A percentile compares a stretch with the other conserved stretches of the same genome.
Evolutionary conservation across 2,329 filamentous ascomycete genomes (phyloP).

Genomic region (Colletotrichum phormii): DNA sequence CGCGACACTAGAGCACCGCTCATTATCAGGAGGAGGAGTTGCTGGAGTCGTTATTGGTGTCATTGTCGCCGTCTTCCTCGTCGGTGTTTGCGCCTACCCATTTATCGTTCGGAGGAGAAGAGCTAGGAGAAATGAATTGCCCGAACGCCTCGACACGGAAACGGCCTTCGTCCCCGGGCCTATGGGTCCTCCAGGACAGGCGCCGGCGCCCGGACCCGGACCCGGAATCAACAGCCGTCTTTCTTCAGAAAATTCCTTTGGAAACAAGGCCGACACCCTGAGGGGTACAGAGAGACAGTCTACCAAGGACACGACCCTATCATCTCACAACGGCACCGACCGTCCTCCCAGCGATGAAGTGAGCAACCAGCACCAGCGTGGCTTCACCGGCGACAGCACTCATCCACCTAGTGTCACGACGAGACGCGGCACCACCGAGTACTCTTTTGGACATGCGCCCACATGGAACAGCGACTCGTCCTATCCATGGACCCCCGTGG

Average conservation of each 20-base stretch:
- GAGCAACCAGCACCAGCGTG: conserved; percentile 21
- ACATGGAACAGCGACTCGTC: conserved; percentile 37
- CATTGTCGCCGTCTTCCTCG: conserved; percentile 43
- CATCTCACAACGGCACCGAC: conserved; percentile 27
- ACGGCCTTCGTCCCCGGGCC: conserved; percentile 40
- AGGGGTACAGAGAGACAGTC: conserved; percentile 22
- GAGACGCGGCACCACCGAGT: conserved; percentile 29
- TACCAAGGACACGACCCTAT: conserved; percentile 18
- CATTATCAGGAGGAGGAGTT: conserved; percentile 47
- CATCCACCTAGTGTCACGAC: conserved; percentile 24
- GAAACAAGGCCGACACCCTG: conserved; percentile 21
- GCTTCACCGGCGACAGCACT: conserved; percentile 18
- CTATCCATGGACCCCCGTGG: conserved; percentile 30
- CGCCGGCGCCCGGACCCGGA: conserved; percentile 20
- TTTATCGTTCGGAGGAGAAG: conserved; percentile 49
- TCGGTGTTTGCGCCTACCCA: conserved; percentile 53
- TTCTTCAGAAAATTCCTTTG: conserved; percentile 27
- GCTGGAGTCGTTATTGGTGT: conserved; percentile 52
- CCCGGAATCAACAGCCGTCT: conserved; percentile 23
- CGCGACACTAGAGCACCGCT: conserved; percentile 46
- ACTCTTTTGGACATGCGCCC: conserved; percentile 24
- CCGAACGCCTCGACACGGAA: conserved; percentile 45
- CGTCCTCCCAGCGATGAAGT: conserved; percentile 4
- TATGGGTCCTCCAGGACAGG: conserved; percentile 46
- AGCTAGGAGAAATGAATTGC: conserved; percentile 41